A percentile compares a stretch with the other conserved stretches of the same genome.
These are phyloP conservation scores for Boletus reticulatus DNA, from an alignment of 768 basidiomycete genomes.

Conservation along the genomic window DNA sequence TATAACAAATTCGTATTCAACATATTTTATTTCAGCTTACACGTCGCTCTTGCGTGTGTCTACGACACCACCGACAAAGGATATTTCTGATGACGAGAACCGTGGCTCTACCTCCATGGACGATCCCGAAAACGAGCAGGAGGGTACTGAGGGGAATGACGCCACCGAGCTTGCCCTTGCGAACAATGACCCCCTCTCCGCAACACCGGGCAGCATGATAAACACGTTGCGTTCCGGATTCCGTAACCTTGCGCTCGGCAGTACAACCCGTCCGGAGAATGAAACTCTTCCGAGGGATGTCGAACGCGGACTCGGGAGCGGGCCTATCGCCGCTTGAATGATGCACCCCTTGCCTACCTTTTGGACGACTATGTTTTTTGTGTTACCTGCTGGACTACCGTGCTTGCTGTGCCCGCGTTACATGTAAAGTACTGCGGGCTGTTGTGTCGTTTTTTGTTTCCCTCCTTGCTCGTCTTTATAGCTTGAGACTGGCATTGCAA, in stretches of 20 bases:
- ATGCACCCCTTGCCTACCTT: neutral
- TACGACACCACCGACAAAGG: slow-evolving; percentile 54
- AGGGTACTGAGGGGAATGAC: slow-evolving; percentile 5
- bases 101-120: slow-evolving; percentile 26
- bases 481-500: neutral
- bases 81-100: slow-evolving; percentile 33
- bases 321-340: slow-evolving; percentile 9
- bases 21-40: slow-evolving; percentile 54
- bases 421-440: neutral
- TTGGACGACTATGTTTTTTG: neutral
- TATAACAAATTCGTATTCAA: neutral
- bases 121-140: slow-evolving; percentile 25
- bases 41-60: slow-evolving; percentile 85
- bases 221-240: slow-evolving; percentile 25
- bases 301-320: slow-evolving; percentile 21
- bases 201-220: slow-evolving; percentile 19
- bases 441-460: neutral
- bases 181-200: slow-evolving; percentile 11
- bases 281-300: slow-evolving; percentile 30
- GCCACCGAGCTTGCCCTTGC: neutral
- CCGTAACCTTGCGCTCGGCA: slow-evolving; percentile 23
- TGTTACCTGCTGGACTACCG: neutral
- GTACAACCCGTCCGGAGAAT: slow-evolving; percentile 16
- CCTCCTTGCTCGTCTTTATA: neutral
- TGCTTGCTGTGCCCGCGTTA: neutral